Conservation (phyloP, 768 basidiomycete genomes). For the Naganishia onofrii region DNA sequence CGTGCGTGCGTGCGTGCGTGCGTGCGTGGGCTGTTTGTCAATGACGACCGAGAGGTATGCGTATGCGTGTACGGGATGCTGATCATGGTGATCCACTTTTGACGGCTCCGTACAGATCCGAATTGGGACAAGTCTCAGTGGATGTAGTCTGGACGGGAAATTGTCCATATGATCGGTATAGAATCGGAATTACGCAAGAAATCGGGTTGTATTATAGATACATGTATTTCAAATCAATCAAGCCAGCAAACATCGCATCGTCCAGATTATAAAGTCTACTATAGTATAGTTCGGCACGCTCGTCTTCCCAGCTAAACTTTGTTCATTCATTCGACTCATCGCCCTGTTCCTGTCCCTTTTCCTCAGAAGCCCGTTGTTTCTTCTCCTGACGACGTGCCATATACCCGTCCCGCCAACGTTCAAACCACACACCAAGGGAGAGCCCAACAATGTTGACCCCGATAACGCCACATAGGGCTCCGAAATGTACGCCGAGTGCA, state of each 20-base stretch:
- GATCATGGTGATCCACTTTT: not conserved
- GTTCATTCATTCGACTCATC: not conserved
- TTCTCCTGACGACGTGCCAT: constrained; percentile 32
- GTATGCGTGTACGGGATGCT: not conserved
- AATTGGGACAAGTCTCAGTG: constrained; percentile 62
- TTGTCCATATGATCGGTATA: too few species aligned
- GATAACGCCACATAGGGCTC: constrained; percentile 45
- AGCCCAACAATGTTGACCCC: constrained; percentile 42
- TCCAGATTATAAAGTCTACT: not conserved
- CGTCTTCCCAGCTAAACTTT: too few species aligned
- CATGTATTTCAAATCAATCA: not conserved
- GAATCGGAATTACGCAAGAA: not conserved
- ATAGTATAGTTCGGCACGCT: not conserved
- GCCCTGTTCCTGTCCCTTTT: not conserved
- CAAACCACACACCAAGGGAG: constrained; percentile 37
- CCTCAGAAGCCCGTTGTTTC: constrained; percentile 22
- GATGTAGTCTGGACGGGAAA: constrained; percentile 25
- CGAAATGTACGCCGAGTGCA: constrained; percentile 46
- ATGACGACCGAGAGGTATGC: too few species aligned
- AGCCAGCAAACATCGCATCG: not conserved
- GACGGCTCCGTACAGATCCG: too few species aligned
- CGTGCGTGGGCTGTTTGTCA: too few species aligned
- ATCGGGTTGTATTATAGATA: constrained; percentile 7
- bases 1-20: not conserved
- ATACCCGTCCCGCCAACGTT: constrained; percentile 41